phyloP scores from a whole-genome alignment of 352 stramenopile species.

The Pythium angustatum region DNA sequence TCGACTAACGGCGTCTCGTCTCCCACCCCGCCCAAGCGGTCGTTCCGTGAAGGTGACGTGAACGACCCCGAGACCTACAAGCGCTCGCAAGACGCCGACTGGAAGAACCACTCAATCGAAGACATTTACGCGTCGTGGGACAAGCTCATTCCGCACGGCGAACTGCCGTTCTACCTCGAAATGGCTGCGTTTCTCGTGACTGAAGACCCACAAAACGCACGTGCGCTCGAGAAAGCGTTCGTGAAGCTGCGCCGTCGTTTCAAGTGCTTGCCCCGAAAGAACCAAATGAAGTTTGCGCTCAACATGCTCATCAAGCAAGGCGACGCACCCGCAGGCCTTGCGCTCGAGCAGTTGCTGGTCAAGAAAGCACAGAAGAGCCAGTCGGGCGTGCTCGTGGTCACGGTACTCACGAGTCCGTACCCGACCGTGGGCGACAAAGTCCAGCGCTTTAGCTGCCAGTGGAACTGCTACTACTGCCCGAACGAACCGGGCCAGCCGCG shows the following conservation, averaged over 20 bases:
- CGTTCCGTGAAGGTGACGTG: conserved; percentile 39
- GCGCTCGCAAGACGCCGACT: conserved; percentile 53
- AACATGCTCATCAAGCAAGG: conserved; percentile 74
- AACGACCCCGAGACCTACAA: conserved; percentile 89
- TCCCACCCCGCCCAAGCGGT: conserved; percentile 26
- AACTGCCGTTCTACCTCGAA: conserved; percentile 72
- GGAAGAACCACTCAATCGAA: conserved; percentile 83
- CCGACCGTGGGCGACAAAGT: conserved; percentile 68
- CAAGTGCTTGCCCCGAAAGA: conserved; percentile 92
- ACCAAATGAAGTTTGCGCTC: conserved; percentile 88
- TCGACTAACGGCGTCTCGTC: background rate
- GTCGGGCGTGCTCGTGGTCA: conserved; percentile 91
- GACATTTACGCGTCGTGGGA: conserved; percentile 89
- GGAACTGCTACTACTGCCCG: conserved; percentile 96
- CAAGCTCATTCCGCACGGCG: conserved; percentile 66
- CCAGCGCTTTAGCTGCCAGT: conserved; percentile 92
- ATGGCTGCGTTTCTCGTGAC: conserved; percentile 84
- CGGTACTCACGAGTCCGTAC: conserved; percentile 92
- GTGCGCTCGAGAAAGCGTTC: conserved; percentile 85
- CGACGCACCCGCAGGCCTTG: conserved; percentile 42
- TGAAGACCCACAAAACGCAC: conserved; percentile 67
- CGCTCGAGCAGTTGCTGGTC: conserved; percentile 77
- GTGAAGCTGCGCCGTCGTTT: conserved; percentile 80
- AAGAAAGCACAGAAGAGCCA: conserved; percentile 91
- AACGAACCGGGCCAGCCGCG: conserved; percentile 91